phyloP scores from a whole-genome alignment of 371 early-diverging fungal genomes.

The Syncephalastrum racemosum region DNA sequence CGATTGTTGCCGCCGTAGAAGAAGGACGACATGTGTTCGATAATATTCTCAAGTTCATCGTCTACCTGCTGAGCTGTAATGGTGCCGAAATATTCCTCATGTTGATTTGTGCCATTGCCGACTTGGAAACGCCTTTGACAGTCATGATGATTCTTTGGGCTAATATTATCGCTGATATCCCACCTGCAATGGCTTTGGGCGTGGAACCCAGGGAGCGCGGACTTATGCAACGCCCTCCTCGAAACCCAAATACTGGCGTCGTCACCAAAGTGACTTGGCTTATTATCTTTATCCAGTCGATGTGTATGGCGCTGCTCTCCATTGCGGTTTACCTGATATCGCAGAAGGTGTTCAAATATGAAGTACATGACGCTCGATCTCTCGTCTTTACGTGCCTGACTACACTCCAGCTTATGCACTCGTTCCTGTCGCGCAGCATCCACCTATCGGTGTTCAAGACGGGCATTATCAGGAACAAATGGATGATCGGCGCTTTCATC shows the following conservation, averaged over 20 bases:
- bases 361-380: slow-evolving; percentile 24
- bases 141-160: slow-evolving; percentile 53
- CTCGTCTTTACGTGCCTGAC: slow-evolving; percentile 69
- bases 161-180: slow-evolving; percentile 49
- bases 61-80: slow-evolving; percentile 86
- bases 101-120: slow-evolving; percentile 43
- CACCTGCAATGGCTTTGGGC: slow-evolving; percentile 80
- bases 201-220: slow-evolving; percentile 76
- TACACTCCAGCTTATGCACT: slow-evolving; percentile 76
- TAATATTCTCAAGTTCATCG: slow-evolving; percentile 90
- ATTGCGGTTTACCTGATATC: slow-evolving; percentile 56
- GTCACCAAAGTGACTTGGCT: slow-evolving; percentile 39
- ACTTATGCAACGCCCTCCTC: slow-evolving; percentile 80
- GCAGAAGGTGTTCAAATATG: slow-evolving; percentile 37
- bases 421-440: slow-evolving; percentile 76
- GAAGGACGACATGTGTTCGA: slow-evolving; percentile 85
- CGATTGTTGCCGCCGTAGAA: slow-evolving; percentile 74
- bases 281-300: slow-evolving; percentile 26
- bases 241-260: slow-evolving; percentile 59
- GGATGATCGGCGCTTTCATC: slow-evolving; percentile 72
- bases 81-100: slow-evolving; percentile 68
- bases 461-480: slow-evolving; percentile 70
- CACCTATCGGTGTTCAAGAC: slow-evolving; percentile 67
- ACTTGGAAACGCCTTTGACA: slow-evolving; percentile 52
- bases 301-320: slow-evolving; percentile 62